A percentile compares a stretch with the other conserved stretches of the same genome.
phyloP scores from a whole-genome alignment of 805 yeast species.

The Candida krabiensis region DNA sequence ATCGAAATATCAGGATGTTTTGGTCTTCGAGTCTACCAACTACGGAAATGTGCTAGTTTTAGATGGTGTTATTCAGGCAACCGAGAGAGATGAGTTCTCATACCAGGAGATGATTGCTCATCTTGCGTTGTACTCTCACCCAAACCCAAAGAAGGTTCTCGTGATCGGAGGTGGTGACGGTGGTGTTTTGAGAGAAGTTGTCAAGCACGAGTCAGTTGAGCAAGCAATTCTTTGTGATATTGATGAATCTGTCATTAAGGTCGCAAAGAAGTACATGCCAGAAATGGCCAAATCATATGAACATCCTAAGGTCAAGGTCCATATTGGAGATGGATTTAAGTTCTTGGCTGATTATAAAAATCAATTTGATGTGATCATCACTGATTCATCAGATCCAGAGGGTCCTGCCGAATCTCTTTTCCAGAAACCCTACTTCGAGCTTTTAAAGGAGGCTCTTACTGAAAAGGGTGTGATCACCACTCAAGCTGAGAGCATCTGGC shows the following conservation, averaged over 20 bases:
- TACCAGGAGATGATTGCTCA: conserved; percentile 99
- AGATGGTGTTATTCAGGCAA: conserved; percentile 93
- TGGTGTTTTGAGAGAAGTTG: conserved; percentile 93
- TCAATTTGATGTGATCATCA: conserved; percentile 91
- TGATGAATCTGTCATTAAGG: conserved; percentile 88
- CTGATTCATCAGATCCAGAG: conserved; percentile 97
- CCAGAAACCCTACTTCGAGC: conserved; percentile 87
- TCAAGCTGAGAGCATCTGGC: conserved; percentile 95
- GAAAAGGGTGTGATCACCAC: conserved; percentile 90
- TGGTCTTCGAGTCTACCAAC: conserved; percentile 88
- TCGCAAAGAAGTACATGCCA: conserved; percentile 85
- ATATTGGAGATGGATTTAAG: conserved; percentile 97
- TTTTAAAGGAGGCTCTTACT: conserved; percentile 83
- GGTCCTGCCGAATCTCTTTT: conserved; percentile 96
- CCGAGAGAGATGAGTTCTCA: conserved; percentile 96
- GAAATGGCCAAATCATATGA: conserved; percentile 79
- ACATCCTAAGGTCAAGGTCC: conserved; percentile 88
- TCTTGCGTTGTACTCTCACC: conserved; percentile 88
- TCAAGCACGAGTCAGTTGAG: conserved; percentile 84
- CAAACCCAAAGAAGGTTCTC: conserved; percentile 88
- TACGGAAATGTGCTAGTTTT: conserved; percentile 95
- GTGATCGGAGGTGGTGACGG: conserved; percentile 99
- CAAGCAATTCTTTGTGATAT: conserved; percentile 92
- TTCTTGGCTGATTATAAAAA: conserved; percentile 80
- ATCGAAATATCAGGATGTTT: conserved; percentile 89